Base-by-base conservation (phyloP, 306 rosid genomes). In the Rosa rugosa region DNA sequence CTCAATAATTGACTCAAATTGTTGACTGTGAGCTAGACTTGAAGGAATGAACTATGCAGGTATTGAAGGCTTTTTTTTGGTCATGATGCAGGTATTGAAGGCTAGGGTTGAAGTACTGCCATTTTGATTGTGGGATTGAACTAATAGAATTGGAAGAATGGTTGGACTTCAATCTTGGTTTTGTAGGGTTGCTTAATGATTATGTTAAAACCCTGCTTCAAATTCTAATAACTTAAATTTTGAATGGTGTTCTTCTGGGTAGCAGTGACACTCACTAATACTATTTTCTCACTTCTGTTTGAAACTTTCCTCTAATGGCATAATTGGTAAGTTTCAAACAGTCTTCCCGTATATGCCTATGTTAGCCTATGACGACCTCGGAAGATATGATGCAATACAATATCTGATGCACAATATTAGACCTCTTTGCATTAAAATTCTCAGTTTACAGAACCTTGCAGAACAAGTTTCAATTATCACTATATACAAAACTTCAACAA, bases 381-480 rank as follows among this genome's bases (percentile, higher is more conserved):
- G 45, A 20, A 68, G 8, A 40, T 68, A 41, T 17, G n/a, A 38
- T 3, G 46, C 71, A 38, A 40, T 7, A 41, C 36, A 42, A 36
- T 38, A 17, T 69, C 47, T 66, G 71, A 36, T 42, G 17, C 46
- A 68, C 51, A 68, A 11, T 42, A 3, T 44, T 6, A 42, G 11
- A n/a, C 36, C 53, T 40, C 72, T 17, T 20, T 20, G 27, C 18
- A 42, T 69, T n/a, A 5, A 4, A 0, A 68, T 42, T 41, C 53
- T 69, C 53, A 42, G 9, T 6, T 60, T 44, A 60, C 71, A 75
- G 12, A 46, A 75, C 46, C 36, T 46, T 75, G 31, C 70, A 16
- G 70, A 60, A 46, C 78, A 25, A 27, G 31, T 60, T 63, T 13
- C 79, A 75, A 31, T 34, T 27, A 22, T 63, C 36, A 20, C 11